Evolutionary conservation across 2,329 filamentous ascomycete genomes (phyloP), one percentile per base, ranked within the genome.

Genomic region (Parastagonospora avenae): DNA sequence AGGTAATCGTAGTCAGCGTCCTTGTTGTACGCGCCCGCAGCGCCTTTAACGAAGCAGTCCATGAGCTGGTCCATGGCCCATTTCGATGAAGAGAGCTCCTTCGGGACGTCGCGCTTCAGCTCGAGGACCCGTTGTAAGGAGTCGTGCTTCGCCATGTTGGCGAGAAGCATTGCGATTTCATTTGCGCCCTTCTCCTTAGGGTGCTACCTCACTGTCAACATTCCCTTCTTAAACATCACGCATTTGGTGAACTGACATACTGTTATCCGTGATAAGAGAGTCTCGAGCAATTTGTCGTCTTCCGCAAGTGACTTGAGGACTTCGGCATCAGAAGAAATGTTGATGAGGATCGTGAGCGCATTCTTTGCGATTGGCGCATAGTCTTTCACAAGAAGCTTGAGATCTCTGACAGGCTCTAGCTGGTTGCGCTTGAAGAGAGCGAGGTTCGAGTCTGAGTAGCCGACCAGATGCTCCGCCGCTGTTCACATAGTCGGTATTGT

Each of bases 11-110:
- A 97, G 74, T 93, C 84, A 53, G 92, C 92, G 24, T 88, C 73
- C 68, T 89, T 88, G 80, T 97, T 97, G 74, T 94, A 92, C 8
- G 82, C 80, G 19, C 89, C 89, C 54, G 89, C 87, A 16, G 90
- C 87, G 15, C 93, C 93, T 77, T 94, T 95, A 70, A 97, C 94
- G 70, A 99, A 99, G 63, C 95, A 88, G 73, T 97, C 94, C 72
- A 99, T 85, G 28, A 99, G 79, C 74, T 97, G 94, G 72, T 97
- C 92, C 64, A 97, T 84, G 4, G 91, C 87, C 51, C 85, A 80
- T 31, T 87, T 82, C 35, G 91, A 90, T 1, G 85, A 88, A 5
- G 85, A 86, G 6, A 96, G 82, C n/a, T 81, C 80, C 48, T 86
- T 83, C 2, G 91, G 89, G 0, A 87, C 73, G 6, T 82, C 77